These are phyloP conservation scores for Chlorociboria aeruginascens DNA, from an alignment of 495 filamentous ascomycete species.

Conservation along the genomic window DNA sequence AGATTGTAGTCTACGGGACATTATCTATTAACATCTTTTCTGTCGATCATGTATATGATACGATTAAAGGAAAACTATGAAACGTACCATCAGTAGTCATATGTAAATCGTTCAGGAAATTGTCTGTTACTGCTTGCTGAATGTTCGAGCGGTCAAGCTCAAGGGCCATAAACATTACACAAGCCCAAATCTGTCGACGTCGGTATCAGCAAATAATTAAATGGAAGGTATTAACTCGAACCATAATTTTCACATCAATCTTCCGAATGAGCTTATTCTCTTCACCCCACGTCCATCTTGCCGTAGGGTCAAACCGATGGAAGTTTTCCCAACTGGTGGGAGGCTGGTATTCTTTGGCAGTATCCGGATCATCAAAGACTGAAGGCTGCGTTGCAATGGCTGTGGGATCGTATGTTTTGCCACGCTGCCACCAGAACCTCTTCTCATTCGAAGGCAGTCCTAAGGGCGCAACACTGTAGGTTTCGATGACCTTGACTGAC, in stretches of 20 bases:
- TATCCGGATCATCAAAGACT: conserved; percentile 30
- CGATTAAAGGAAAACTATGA: not conserved
- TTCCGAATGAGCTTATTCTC: conserved; percentile 57
- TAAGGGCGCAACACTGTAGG: not conserved
- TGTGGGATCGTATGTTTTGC: conserved; percentile 31
- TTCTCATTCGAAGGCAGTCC: conserved; percentile 27
- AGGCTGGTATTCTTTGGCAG: conserved; percentile 35
- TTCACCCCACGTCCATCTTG: conserved; percentile 57
- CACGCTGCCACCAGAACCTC: conserved; percentile 33
- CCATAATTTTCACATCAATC: conserved; percentile 28
- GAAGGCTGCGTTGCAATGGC: conserved; percentile 45
- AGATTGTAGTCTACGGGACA: conserved; percentile 49
- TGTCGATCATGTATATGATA: not conserved
- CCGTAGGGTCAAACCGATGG: conserved; percentile 67
- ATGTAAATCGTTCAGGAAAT: conserved; percentile 44
- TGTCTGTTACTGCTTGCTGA: conserved; percentile 44
- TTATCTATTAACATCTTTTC: not conserved
- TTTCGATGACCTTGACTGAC: not conserved
- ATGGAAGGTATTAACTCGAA: conserved; percentile 11
- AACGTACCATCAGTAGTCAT: conserved; percentile 50
- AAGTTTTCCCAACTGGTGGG: conserved; percentile 43
- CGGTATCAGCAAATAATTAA: conserved; percentile 26
- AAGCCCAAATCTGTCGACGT: conserved; percentile 33
- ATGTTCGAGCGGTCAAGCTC: conserved; percentile 74
- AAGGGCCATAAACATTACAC: conserved; percentile 73